Evolutionary conservation across 306 rosid genomes (phyloP).

Genomic region (Sechiopsis laciniata): DNA sequence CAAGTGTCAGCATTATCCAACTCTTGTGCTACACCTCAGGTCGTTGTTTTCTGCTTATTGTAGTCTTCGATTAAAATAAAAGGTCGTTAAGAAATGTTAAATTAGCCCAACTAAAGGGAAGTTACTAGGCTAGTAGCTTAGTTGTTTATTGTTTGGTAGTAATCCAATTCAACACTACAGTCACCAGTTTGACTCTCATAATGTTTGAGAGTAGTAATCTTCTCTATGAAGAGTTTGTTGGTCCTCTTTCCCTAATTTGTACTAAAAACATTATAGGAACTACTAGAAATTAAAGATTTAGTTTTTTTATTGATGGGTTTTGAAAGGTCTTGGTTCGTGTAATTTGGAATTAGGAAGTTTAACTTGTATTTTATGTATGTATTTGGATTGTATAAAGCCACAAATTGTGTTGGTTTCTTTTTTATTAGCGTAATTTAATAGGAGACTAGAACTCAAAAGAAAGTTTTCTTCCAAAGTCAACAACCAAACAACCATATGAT

Average conservation of each 20-base stretch:
- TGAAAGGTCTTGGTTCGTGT: background rate
- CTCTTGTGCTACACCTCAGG: slow-evolving; percentile 20
- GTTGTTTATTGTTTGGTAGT: too few species aligned
- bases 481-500: too few species aligned
- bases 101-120: background rate
- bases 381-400: background rate
- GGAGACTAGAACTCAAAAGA: too few species aligned
- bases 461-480: too few species aligned
- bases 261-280: background rate
- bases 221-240: too few species aligned
- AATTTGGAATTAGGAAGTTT: background rate
- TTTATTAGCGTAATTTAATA: too few species aligned
- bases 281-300: background rate
- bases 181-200: too few species aligned
- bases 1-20: slow-evolving; percentile 11
- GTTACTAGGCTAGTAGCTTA: too few species aligned
- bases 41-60: background rate
- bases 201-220: too few species aligned
- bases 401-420: background rate
- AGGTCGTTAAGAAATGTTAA: background rate
- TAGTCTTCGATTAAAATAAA: too few species aligned
- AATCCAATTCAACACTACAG: too few species aligned
- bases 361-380: background rate
- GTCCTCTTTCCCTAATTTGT: too few species aligned
- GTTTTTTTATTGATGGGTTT: background rate